These are phyloP conservation scores for Piromyces sp. DNA, from an alignment of 192 early-diverging fungal genomes.

Conservation along the genomic window DNA sequence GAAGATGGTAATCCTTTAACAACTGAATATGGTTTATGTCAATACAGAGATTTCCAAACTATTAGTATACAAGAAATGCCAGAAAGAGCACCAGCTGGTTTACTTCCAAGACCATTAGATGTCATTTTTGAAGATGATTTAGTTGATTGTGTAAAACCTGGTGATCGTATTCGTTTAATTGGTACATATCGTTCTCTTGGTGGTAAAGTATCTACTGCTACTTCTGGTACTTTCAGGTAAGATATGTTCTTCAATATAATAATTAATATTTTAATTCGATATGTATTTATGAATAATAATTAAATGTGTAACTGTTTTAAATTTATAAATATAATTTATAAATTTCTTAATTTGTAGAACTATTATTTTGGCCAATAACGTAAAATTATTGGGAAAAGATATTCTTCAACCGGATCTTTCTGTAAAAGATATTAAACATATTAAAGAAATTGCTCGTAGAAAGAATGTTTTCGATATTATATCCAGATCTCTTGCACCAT, in stretches of 20 bases:
- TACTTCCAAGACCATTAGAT: slow-evolving; percentile 83
- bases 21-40: slow-evolving; percentile 80
- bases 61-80: slow-evolving; percentile 98
- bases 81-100: slow-evolving; percentile 84
- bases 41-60: slow-evolving; percentile 82
- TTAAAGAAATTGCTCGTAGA: slow-evolving; percentile 51
- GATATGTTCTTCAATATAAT: no score
- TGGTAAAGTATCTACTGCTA: slow-evolving; percentile 60
- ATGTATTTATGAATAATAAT: slow-evolving; percentile 1
- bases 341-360: no score
- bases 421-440: slow-evolving; percentile 73
- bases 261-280: not conserved
- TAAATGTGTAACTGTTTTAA: no score
- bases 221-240: slow-evolving; percentile 70
- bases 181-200: slow-evolving; percentile 61
- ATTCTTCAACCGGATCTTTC: slow-evolving; percentile 52
- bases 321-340: no score
- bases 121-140: slow-evolving; percentile 90
- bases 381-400: slow-evolving; percentile 55
- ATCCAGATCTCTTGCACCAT: slow-evolving; percentile 70
- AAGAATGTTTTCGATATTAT: slow-evolving; percentile 63
- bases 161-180: slow-evolving; percentile 84
- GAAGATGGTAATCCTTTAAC: slow-evolving; percentile 77
- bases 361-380: slow-evolving; percentile 70
- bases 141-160: slow-evolving; percentile 87